Percentiles rank a stretch among this genome's conserved stretches.
These are phyloP conservation scores for Pseudogymnoascus sp. DNA, from an alignment of 2,329 filamentous ascomycete genomes.

Conservation along the genomic window DNA sequence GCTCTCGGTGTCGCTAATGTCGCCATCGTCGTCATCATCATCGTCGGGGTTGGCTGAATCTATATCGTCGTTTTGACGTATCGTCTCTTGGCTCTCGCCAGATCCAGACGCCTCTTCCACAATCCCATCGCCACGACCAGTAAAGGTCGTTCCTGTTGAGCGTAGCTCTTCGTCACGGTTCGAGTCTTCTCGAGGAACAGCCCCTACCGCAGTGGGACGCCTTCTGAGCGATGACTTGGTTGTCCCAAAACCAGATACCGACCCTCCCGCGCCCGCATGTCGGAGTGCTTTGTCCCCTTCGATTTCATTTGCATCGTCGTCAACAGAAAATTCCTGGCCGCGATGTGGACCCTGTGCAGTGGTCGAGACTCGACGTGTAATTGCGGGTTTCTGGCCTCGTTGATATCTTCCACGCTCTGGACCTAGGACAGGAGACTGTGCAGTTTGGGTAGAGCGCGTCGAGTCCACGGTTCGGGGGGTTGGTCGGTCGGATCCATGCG, in stretches of 20 bases:
- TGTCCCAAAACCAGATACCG: slow-evolving; percentile 27
- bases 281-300: slow-evolving; percentile 55
- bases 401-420: slow-evolving; percentile 28
- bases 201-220: slow-evolving; percentile 37
- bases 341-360: slow-evolving; percentile 64
- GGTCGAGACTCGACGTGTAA: slow-evolving; percentile 67
- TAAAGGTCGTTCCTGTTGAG: slow-evolving; percentile 17
- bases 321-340: slow-evolving; percentile 81
- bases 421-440: slow-evolving; percentile 26
- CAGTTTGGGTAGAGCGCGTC: slow-evolving; percentile 21
- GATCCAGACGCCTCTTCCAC: slow-evolving; percentile 12
- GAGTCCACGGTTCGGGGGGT: slow-evolving; percentile 23
- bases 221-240: slow-evolving; percentile 37
- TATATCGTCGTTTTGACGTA: slow-evolving; percentile 16
- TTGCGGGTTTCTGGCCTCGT: slow-evolving; percentile 52
- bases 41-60: slow-evolving; percentile 27
- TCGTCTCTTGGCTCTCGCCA: slow-evolving; percentile 14
- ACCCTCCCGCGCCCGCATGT: slow-evolving; percentile 25
- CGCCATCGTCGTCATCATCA: slow-evolving; percentile 54
- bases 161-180: slow-evolving; percentile 37
- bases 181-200: slow-evolving; percentile 41
- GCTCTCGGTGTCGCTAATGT: slow-evolving; percentile 87
- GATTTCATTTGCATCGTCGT: slow-evolving; percentile 78
- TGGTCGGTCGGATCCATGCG: slow-evolving; percentile 19
- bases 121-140: slow-evolving; percentile 8